These are phyloP conservation scores for Adansonia madagascariensis DNA, from an alignment of 441 rosid species.

Conservation along the genomic window DNA sequence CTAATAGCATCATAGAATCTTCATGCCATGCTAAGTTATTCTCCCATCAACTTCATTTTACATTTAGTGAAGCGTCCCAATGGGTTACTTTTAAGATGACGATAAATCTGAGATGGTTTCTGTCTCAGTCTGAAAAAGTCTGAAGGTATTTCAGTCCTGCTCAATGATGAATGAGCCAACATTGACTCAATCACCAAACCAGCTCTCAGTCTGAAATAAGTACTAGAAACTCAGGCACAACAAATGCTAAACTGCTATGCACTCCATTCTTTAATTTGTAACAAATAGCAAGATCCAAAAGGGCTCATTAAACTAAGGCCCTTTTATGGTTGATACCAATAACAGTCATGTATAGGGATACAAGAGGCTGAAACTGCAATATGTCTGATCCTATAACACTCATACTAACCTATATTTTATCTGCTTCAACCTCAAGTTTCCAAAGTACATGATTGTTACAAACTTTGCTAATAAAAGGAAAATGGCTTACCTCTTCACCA, in stretches of 20 bases:
- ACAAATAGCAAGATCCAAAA: constrained; percentile 9
- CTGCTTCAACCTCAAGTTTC: neutral
- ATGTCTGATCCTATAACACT: constrained; percentile 2
- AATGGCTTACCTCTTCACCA: constrained; percentile 91
- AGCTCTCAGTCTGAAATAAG: constrained; percentile 11
- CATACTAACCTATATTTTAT: neutral
- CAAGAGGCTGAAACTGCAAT: constrained; percentile 4
- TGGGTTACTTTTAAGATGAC: too few relatives aligned
- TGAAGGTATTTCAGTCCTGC: too few relatives aligned
- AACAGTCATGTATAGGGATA: neutral
- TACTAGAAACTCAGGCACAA: constrained; percentile 10
- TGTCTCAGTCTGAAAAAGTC: neutral
- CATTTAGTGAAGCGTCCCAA: neutral
- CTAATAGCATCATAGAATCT: constrained; percentile 8
- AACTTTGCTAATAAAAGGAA: neutral
- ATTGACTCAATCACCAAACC: neutral
- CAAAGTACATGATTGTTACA: neutral
- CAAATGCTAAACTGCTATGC: constrained; percentile 4
- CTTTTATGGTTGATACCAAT: neutral
- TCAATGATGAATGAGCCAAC: neutral
- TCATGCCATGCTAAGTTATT: constrained; percentile 18
- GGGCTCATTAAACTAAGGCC: neutral
- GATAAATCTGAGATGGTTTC: neutral
- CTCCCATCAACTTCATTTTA: constrained; percentile 16
- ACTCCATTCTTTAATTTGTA: neutral